phyloP scores from a whole-genome alignment of 768 basidiomycete species.

The Phylloporus arenicola region DNA sequence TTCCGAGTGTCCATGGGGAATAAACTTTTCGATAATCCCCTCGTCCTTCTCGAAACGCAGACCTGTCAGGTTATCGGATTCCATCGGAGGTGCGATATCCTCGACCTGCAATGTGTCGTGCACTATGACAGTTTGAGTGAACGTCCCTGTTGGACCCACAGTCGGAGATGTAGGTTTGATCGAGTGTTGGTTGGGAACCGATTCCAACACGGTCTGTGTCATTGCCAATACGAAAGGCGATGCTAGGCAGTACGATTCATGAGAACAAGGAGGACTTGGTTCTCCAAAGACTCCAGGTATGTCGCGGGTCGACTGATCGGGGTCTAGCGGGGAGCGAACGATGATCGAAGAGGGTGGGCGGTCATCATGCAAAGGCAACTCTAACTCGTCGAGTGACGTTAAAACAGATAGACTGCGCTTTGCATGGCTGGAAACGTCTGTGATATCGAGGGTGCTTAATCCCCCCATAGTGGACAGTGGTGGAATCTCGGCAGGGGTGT shows the following conservation, averaged over 20 bases:
- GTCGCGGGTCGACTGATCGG: background rate
- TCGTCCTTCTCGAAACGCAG: conserved; percentile 5
- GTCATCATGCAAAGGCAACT: conserved; percentile 10
- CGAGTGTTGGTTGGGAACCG: background rate
- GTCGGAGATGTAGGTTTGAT: conserved; percentile 1
- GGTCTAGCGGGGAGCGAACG: conserved; percentile 15
- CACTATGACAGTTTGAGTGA: background rate
- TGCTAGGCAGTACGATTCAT: conserved; percentile 8
- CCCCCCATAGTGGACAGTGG: background rate
- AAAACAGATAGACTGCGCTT: conserved; percentile 2
- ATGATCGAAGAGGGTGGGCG: conserved; percentile 19
- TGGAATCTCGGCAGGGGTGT: conserved; percentile 2
- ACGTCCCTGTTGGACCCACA: background rate
- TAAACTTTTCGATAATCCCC: background rate
- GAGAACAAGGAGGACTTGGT: background rate
- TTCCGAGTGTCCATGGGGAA: conserved; percentile 1
- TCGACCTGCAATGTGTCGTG: background rate
- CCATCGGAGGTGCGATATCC: background rate
- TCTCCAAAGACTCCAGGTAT: background rate
- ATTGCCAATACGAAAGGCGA: conserved; percentile 12
- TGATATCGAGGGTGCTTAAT: background rate
- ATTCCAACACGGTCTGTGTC: conserved; percentile 1
- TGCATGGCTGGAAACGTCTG: background rate
- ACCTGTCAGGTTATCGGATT: background rate
- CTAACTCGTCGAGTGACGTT: conserved; percentile 12